Conservation (phyloP, 2,329 filamentous ascomycete species). For the Phaeosphaeria sp. region DNA sequence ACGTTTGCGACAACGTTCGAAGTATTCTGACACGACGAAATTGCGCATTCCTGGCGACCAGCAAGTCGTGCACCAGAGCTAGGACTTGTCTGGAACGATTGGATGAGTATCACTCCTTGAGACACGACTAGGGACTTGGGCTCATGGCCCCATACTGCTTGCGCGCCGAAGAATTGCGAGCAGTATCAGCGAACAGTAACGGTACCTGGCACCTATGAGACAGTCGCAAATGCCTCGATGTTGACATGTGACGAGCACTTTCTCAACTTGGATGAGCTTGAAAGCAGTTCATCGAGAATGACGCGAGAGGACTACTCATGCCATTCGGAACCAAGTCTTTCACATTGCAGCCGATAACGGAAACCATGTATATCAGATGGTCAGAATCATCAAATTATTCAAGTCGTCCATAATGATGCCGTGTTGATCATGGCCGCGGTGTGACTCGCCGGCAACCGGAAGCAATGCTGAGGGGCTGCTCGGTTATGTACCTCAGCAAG, state of each 20-base stretch:
- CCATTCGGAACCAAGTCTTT: neutral
- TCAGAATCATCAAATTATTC: neutral
- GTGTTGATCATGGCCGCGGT: neutral
- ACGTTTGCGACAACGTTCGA: neutral
- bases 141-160: neutral
- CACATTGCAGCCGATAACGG: neutral
- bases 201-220: neutral
- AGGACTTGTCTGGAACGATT: neutral
- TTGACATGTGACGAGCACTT: neutral
- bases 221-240: neutral
- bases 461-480: slow-evolving; percentile 7
- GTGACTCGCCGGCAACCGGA: slow-evolving; percentile 2
- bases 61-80: neutral
- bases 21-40: slow-evolving; percentile 1
- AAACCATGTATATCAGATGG: neutral
- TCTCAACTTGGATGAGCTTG: too few relatives aligned
- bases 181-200: neutral
- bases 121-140: neutral
- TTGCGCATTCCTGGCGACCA: slow-evolving; percentile 10
- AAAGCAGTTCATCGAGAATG: neutral
- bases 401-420: neutral
- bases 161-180: neutral
- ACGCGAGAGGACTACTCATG: neutral
- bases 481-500: slow-evolving; percentile 10
- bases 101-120: neutral